A percentile compares a stretch with the other conserved stretches of the same genome.
These are phyloP conservation scores for Ustilago curta DNA, from an alignment of 1,284 basidiomycete species.

Conservation along the genomic window DNA sequence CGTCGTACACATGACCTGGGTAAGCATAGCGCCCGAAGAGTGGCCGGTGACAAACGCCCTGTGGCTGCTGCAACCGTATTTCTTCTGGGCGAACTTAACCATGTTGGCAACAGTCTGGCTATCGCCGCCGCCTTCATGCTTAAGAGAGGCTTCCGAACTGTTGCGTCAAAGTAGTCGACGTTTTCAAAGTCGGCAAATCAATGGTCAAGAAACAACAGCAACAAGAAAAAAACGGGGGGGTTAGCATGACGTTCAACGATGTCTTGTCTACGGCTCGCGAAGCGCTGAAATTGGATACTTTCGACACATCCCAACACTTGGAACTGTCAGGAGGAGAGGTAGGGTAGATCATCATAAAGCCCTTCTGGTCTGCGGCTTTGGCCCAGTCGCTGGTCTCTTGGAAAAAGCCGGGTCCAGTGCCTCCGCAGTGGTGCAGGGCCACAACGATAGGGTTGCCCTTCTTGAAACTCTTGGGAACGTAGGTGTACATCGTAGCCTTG, in stretches of 20 bases:
- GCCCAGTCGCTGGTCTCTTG: slow-evolving; percentile 22
- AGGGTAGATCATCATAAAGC: slow-evolving; percentile 30
- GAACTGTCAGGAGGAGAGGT: slow-evolving; percentile 20
- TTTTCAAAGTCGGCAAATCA: too few relatives aligned
- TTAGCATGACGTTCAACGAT: too few relatives aligned
- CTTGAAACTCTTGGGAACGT: slow-evolving; percentile 35
- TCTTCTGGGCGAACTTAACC: slow-evolving; percentile 25
- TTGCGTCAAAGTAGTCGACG: too few relatives aligned
- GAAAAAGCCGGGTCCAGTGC: slow-evolving; percentile 20
- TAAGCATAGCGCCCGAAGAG: slow-evolving; percentile 27
- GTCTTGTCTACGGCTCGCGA: too few relatives aligned
- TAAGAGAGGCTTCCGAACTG: slow-evolving; percentile 11
- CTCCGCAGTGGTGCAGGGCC: slow-evolving; percentile 34
- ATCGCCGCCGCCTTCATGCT: slow-evolving; percentile 30
- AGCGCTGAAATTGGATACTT: too few relatives aligned
- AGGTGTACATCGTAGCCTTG: slow-evolving; percentile 25
- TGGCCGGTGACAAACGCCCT: slow-evolving; percentile 17
- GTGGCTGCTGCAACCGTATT: slow-evolving; percentile 14
- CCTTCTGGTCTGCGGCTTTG: slow-evolving; percentile 25
- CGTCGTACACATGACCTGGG: slow-evolving; percentile 8
- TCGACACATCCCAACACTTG: slow-evolving; percentile 11
- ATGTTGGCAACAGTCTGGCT: slow-evolving; percentile 21
- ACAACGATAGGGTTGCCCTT: slow-evolving; percentile 32
- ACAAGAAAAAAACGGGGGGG: too few relatives aligned
- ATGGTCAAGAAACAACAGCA: too few relatives aligned